Base-by-base conservation (phyloP, 2,329 filamentous ascomycete genomes). In the Plectosphaerella sp. region DNA sequence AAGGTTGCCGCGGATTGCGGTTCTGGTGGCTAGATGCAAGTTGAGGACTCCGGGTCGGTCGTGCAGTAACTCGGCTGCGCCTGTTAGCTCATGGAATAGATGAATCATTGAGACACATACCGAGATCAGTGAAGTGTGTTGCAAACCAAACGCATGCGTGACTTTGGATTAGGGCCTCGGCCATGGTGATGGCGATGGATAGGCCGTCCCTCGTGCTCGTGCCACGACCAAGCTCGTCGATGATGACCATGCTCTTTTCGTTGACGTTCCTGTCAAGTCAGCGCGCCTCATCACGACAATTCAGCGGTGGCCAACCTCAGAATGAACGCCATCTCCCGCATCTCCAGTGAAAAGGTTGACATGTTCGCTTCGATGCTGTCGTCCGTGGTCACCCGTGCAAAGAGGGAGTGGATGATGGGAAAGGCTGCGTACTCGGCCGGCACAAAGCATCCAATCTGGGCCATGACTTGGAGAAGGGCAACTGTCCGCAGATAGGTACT, bases 251-350 rank as follows among this genome's bases (percentile, higher is more conserved):
- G 59, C 89, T 93, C 47, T 83, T 80, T 7, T 78, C 76, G 57
- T 91, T 86, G 52, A 97, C 82, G 62, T 96, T 96, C 49, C 80
- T 79, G 42, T 25, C 28, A 24, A 4, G 2, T 12, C 43, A 46
- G 43, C 8, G 1, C 16, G 1, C 10, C 15, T n/a, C 8, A 3
- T 14, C 11, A 7, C 14, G 24, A 10, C 1, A n/a, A 16, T 3
- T 4, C 2, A n/a, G 8, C 37, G 11, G 11, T 10, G 15, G 47
- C 53, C 2, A 62, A 76, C 76, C 84, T 81, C 1, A 97, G 72
- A 51, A 99, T 97, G 65, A 95, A 96, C 0, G 92, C 91, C 72
- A 93, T 95, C 62, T 97, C 94, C 42, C 90, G 82, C 94, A 99
- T 97, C 68, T 99, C 94, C 0, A 91, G 80, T 0, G 92, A 90